Conservation (phyloP, 2,329 filamentous ascomycete species). For the Bipolaris victoriae region DNA sequence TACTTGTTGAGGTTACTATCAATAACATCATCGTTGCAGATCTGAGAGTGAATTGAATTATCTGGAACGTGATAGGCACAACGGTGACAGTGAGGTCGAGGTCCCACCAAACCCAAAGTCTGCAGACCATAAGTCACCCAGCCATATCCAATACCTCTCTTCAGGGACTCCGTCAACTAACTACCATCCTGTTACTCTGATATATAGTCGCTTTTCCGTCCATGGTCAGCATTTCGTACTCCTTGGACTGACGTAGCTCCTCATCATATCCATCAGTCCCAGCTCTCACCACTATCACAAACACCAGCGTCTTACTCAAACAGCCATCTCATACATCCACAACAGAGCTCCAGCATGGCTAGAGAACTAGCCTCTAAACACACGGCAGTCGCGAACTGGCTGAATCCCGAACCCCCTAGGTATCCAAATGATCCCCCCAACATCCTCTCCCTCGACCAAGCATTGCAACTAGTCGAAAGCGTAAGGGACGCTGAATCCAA, state of each 20-base stretch:
- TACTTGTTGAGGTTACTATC: neutral
- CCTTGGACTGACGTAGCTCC: neutral
- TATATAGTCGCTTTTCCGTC: neutral
- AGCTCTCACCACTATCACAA: neutral
- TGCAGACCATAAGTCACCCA: neutral
- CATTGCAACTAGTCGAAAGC: neutral
- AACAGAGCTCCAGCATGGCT: conserved; percentile 7
- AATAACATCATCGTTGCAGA: conserved; percentile 7
- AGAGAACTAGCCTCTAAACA: too few relatives aligned
- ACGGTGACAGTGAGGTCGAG: neutral
- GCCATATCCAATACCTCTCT: neutral
- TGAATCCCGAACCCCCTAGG: too few relatives aligned
- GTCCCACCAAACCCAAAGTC: neutral
- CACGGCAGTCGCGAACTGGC: neutral
- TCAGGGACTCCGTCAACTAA: neutral
- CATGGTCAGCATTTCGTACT: neutral
- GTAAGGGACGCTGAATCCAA: neutral
- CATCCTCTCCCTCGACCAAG: neutral
- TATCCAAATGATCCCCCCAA: neutral
- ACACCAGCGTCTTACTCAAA: neutral
- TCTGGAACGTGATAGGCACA: conserved; percentile 1
- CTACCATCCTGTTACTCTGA: neutral
- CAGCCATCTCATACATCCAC: neutral
- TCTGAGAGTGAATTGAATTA: conserved; percentile 6
- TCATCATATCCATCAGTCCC: neutral